phyloP scores from a whole-genome alignment of 129 eudicot species.

The Chrysanthemum makinoi region DNA sequence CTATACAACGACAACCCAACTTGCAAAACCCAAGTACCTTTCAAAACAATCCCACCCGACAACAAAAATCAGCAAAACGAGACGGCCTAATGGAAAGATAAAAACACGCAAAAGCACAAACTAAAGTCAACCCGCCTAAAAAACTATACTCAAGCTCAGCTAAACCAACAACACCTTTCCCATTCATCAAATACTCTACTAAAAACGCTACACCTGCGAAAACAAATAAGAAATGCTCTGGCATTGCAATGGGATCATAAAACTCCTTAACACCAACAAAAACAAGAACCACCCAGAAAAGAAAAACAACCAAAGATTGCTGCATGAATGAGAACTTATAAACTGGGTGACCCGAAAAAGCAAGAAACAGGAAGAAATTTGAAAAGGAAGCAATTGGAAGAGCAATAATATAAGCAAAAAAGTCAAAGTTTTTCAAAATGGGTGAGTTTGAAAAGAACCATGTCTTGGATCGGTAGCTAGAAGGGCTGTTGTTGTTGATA shows the following conservation, averaged over 20 bases:
- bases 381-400: constrained; percentile 67
- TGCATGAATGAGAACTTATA: constrained; percentile 61
- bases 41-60: too few species aligned
- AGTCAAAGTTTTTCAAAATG: constrained; percentile 65
- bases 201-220: constrained; percentile 57
- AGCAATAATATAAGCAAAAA: constrained; percentile 47
- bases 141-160: constrained; percentile 44
- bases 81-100: constrained; percentile 53
- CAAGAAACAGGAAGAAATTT: constrained; percentile 45
- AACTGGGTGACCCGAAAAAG: constrained; percentile 62
- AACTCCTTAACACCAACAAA: constrained; percentile 41
- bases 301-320: constrained; percentile 55
- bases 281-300: constrained; percentile 70
- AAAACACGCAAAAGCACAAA: constrained; percentile 65
- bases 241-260: constrained; percentile 38
- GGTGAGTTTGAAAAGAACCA: constrained; percentile 61
- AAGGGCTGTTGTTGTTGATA: constrained; percentile 57
- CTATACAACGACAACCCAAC: too few species aligned
- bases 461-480: constrained; percentile 47
- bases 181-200: constrained; percentile 51
- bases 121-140: constrained; percentile 54
- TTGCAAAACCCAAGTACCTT: too few species aligned
- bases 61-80: constrained; percentile 66
- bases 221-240: constrained; percentile 48
- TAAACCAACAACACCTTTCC: constrained; percentile 56